Conservation (phyloP, 106 monocot species). For the Dioscorea alata region DNA sequence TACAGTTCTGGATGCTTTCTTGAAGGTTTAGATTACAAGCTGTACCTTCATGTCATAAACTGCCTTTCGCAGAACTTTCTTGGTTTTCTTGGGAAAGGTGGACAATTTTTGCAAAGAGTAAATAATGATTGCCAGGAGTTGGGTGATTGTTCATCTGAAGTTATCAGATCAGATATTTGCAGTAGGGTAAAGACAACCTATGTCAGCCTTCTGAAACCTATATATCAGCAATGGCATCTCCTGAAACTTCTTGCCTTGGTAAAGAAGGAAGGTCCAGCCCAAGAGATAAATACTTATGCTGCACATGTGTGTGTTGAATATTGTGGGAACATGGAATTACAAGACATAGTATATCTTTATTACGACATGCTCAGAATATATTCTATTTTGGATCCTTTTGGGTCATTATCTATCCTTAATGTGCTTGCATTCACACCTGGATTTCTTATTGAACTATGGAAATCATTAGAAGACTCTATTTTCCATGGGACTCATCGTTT, state of each 20-base stretch:
- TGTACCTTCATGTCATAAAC: slow-evolving; percentile 57
- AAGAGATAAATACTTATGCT: slow-evolving; percentile 6
- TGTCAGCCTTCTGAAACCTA: slow-evolving; percentile 57
- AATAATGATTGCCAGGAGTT: slow-evolving; percentile 6
- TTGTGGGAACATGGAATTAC: slow-evolving; percentile 25
- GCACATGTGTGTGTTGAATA: slow-evolving; percentile 6
- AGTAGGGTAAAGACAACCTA: slow-evolving; percentile 21
- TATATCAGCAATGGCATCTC: slow-evolving; percentile 88
- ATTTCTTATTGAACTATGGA: slow-evolving; percentile 65
- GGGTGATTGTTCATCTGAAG: slow-evolving; percentile 11
- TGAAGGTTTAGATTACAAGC: slow-evolving; percentile 41
- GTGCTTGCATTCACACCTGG: slow-evolving; percentile 87
- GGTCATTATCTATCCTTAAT: slow-evolving; percentile 74
- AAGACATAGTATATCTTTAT: slow-evolving; percentile 55
- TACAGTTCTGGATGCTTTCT: slow-evolving; percentile 41
- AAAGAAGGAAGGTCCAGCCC: slow-evolving; percentile 13
- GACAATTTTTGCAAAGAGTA: slow-evolving; percentile 6
- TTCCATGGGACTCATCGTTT: slow-evolving; percentile 23
- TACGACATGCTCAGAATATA: slow-evolving; percentile 71
- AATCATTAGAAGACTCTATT: slow-evolving; percentile 44
- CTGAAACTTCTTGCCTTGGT: slow-evolving; percentile 47
- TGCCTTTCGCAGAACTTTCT: slow-evolving; percentile 59
- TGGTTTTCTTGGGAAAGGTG: slow-evolving; percentile 34
- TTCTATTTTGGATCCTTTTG: slow-evolving; percentile 45
- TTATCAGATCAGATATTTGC: slow-evolving; percentile 4